Percentiles rank a stretch among this genome's conserved stretches.
These are phyloP conservation scores for Persicaria maculosa DNA, from an alignment of 148 eudicot species.

Conservation along the genomic window DNA sequence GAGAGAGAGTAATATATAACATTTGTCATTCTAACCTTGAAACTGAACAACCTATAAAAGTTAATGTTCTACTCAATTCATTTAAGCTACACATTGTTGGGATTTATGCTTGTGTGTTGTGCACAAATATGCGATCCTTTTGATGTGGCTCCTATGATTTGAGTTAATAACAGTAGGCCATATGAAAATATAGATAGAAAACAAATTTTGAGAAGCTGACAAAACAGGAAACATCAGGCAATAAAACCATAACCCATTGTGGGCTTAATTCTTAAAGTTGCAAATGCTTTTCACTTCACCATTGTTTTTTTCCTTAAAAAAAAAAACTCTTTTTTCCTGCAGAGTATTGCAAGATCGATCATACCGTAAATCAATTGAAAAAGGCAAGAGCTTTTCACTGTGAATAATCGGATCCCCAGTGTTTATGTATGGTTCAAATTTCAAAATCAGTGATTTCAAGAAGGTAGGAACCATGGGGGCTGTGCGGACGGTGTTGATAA, in stretches of 20 bases:
- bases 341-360: background rate
- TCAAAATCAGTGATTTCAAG: background rate
- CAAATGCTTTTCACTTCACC: background rate
- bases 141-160: no score
- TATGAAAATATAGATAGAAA: no score
- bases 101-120: no score
- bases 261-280: background rate
- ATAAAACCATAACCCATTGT: background rate
- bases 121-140: no score
- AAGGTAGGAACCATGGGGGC: constrained; percentile 2
- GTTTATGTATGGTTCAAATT: background rate
- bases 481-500: background rate
- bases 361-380: background rate
- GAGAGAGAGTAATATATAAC: no score
- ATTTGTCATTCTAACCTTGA: no score
- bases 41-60: no score
- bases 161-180: no score
- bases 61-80: no score
- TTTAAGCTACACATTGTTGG: no score
- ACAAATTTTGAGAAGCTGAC: background rate
- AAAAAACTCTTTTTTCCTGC: background rate
- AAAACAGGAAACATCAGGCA: background rate
- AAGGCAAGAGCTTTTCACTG: background rate
- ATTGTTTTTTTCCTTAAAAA: background rate
- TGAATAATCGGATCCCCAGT: no score